phyloP scores from a whole-genome alignment of 306 rosid genomes.

The Gillenia trifoliata region DNA sequence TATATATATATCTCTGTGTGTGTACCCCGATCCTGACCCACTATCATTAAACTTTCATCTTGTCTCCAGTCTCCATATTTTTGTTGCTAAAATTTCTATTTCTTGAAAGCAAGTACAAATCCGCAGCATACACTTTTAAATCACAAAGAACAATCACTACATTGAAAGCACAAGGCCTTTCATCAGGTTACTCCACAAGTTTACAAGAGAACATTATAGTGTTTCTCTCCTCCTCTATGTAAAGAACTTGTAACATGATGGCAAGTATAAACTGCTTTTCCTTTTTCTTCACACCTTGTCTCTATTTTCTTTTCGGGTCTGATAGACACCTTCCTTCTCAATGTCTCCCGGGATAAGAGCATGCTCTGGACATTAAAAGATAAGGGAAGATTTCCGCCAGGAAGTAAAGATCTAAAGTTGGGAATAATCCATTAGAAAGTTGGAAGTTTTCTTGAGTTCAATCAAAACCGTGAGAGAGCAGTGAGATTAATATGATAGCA shows the following conservation, averaged over 20 bases:
- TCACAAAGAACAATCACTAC: not conserved
- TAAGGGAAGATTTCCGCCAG: not conserved
- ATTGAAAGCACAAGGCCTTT: too few species aligned
- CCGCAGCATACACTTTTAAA: too few species aligned
- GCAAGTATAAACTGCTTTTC: not conserved
- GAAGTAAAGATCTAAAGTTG: not conserved
- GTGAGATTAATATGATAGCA: constrained; percentile 61
- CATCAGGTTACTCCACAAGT: too few species aligned
- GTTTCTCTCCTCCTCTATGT: too few species aligned
- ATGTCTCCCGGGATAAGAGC: not conserved
- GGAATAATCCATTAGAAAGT: not conserved
- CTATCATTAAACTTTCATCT: not conserved
- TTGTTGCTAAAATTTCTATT: too few species aligned
- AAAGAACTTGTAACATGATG: not conserved
- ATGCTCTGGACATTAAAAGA: too few species aligned
- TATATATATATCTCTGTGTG: too few species aligned
- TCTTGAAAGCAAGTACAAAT: not conserved
- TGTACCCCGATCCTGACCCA: too few species aligned
- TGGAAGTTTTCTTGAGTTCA: constrained; percentile 5
- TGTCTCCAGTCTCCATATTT: not conserved
- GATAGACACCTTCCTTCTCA: not conserved
- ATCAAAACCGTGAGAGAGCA: constrained; percentile 31
- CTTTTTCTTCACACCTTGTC: not conserved
- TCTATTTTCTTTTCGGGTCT: not conserved
- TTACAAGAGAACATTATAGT: not conserved